Base-by-base conservation (phyloP, 495 filamentous ascomycete species). In the Aspergillus ostianus region DNA sequence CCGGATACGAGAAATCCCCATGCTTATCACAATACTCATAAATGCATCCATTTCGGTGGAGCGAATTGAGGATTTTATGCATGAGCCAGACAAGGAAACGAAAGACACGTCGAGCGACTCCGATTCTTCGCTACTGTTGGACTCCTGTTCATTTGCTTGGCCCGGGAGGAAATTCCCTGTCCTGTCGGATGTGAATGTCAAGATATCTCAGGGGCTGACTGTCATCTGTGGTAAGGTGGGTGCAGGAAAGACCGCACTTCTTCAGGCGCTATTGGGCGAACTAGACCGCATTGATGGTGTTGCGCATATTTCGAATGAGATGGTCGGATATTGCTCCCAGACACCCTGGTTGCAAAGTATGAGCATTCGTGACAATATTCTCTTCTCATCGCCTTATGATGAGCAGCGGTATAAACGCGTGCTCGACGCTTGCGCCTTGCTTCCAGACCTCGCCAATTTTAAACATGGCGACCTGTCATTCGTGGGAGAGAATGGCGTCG, bases 341-440 rank as follows among this genome's bases (percentile, higher is more conserved):
- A 89, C 85, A 4, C 89, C 91, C n/a, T 96, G 91, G 91, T 78
- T 96, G 7, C 90, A 94, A 67, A 93, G 88, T 64, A 93, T 93
- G 90, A 93, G 85, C 59, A 92, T 96, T 49, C 86, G 87, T 2
- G 87, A 93, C 32, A 93, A 93, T 59, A 92, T 93, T 47, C 70
- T 93, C 1, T 94, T 94, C 69, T 88, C 86, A 45, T 81, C 85
- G 12, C 82, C 82, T 0, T 90, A 89, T 56, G 87, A 93, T 55
- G 82, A 84, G 21, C 67, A 67, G 23, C 79, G 84, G 0, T 87
- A 87, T 60, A 83, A 82, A 47, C 77, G 78, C 53, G 84, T 85
- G 2, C 57, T 91, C 0, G 75, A 84, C 47, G 86, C 85, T 18
- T 90, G 86, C 64, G 85, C 84, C 8, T 70, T 92, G 10, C 74